Conservation (phyloP, 345 rosid genomes). For the Euphorbia lathyris region DNA sequence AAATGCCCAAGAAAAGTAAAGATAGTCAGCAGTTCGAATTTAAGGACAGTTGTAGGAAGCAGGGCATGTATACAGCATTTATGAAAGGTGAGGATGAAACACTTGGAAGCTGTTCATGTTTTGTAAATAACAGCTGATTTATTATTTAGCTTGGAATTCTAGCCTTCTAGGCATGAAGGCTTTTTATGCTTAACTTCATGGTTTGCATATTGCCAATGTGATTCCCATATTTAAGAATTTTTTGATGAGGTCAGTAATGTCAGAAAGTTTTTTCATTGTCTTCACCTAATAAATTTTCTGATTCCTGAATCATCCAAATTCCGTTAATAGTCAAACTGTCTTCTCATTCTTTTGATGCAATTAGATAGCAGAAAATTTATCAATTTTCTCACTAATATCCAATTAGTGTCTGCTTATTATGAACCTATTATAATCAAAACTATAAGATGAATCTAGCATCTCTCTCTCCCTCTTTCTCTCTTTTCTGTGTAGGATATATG, state of each 20-base stretch:
- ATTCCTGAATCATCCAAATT: background rate
- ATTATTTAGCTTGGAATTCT: background rate
- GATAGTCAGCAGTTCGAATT: constrained; percentile 39
- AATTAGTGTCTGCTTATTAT: background rate
- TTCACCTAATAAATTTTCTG: background rate
- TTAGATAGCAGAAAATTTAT: background rate
- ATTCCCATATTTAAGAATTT: background rate
- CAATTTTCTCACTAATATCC: constrained; percentile 1
- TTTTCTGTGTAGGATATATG: constrained; percentile 6
- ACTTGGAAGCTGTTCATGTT: constrained; percentile 10
- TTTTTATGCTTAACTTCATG: constrained; percentile 2
- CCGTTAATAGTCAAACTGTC: too few relatives aligned
- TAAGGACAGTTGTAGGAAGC: constrained; percentile 59
- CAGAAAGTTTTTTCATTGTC: background rate
- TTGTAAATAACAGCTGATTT: background rate
- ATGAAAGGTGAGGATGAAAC: constrained; percentile 41
- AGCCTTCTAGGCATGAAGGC: background rate
- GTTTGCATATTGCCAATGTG: background rate
- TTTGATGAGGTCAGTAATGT: background rate
- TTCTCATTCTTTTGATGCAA: background rate
- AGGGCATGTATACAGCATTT: constrained; percentile 34
- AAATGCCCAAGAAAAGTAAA: constrained; percentile 31
- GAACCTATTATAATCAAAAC: constrained; percentile 8
- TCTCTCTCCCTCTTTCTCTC: background rate
- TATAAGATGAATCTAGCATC: constrained; percentile 7